Evolutionary conservation across 2,329 filamentous ascomycete genomes (phyloP).

Genomic region (Reticulascus tulasneorum): DNA sequence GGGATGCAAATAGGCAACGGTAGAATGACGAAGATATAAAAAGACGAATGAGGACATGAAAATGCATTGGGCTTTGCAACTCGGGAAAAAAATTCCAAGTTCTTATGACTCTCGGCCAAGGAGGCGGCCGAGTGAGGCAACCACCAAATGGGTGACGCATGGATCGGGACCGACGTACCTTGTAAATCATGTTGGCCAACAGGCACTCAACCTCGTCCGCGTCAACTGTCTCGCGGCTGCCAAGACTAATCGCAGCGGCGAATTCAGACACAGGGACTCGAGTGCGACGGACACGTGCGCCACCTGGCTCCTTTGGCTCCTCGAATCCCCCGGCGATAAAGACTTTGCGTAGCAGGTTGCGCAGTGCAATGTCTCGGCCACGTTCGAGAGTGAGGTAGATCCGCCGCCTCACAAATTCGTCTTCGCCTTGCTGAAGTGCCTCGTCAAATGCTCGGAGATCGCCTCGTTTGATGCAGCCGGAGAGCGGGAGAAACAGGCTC

Average conservation of each 20-base stretch:
- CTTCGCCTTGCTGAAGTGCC: conserved; percentile 75
- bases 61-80: not conserved
- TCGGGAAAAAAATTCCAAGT: too few species aligned
- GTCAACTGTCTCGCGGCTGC: conserved; percentile 65
- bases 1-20: conserved; percentile 11
- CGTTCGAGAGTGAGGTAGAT: conserved; percentile 95
- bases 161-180: conserved; percentile 53
- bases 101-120: too few species aligned
- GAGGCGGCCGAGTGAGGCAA: too few species aligned
- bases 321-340: conserved; percentile 82
- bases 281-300: conserved; percentile 62
- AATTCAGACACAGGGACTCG: conserved; percentile 83
- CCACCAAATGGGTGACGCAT: conserved; percentile 2
- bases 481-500: conserved; percentile 73
- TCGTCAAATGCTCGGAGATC: conserved; percentile 81
- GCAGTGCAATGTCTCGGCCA: conserved; percentile 83
- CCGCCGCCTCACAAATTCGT: conserved; percentile 87
- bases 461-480: conserved; percentile 73
- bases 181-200: conserved; percentile 96
- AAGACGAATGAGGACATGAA: not conserved
- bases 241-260: conserved; percentile 74
- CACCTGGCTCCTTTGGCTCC: conserved; percentile 65
- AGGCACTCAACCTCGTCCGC: conserved; percentile 93
- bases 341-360: conserved; percentile 89
- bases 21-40: conserved; percentile 1